Evolutionary conservation across 768 basidiomycete species (phyloP), one percentile per base, ranked within the genome.

Genomic region (Suillus luteus): DNA sequence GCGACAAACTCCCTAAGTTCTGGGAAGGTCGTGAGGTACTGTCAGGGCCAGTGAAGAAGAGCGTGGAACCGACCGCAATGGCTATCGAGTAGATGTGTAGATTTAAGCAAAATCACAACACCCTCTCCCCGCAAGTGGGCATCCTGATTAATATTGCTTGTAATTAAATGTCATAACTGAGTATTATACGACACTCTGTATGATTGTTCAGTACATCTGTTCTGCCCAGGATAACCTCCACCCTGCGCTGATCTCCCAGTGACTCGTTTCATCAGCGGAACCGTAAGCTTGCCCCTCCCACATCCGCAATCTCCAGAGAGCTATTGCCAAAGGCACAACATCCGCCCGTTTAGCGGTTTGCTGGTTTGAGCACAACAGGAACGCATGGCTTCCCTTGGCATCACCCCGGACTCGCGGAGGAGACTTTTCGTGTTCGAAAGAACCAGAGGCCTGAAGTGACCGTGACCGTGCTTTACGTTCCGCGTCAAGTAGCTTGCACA

Each of bases 1-100:
- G 96, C 2, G 83, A 96, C 75, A 81, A 94, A 70, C 83, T 98
- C 55, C 95, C 95, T 49, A 87, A 79, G 70, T 95, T 95, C 81
- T 95, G 93, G 93, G 88, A 93, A 73, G 93, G 93, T 54, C 85
- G 81, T 59, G 91, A 93, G 65, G 86, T 94, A 5, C 76, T 92
- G 1, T 80, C 83, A 6, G 72, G 71, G 51, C 72, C 76, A 11
- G 52, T 37, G 19, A 71, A 66, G 63, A 70, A 61, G 41, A 62
- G 33, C 3, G 61, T 69, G 19, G 75, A 68, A 19, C 72, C 70
- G 9, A 76, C 74, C 43, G 79, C 83, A 12, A 83, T 83, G 82
- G 73, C 77, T 49, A 74, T 83, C n/a, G 82, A 84, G 65, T 75
- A 69, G 67, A 58, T 58, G 17, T 31, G 40, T 31, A 57, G 38